Evolutionary conservation across 352 stramenopile species (phyloP).

Genomic region (Phytophthora hybrid): DNA sequence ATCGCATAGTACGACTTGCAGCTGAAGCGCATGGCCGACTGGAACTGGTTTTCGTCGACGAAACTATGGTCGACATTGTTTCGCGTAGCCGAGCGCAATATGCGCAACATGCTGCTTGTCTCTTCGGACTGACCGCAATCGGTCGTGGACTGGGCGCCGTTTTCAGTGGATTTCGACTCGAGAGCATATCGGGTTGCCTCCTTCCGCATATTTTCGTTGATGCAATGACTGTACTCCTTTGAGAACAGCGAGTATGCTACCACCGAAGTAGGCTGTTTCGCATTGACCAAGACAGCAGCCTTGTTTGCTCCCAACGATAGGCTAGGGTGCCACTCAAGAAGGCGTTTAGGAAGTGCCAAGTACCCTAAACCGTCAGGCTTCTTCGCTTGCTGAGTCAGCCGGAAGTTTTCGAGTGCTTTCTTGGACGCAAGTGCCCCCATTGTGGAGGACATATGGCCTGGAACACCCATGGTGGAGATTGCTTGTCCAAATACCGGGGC

Average conservation of each 20-base stretch:
- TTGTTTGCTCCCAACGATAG: constrained; percentile 76
- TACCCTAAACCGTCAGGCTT: constrained; percentile 71
- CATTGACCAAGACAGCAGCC: constrained; percentile 80
- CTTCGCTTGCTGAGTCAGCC: constrained; percentile 69
- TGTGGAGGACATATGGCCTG: constrained; percentile 59
- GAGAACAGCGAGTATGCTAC: constrained; percentile 89
- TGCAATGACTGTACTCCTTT: constrained; percentile 77
- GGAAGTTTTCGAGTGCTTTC: constrained; percentile 73
- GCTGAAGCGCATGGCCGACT: constrained; percentile 80
- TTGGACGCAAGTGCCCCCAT: constrained; percentile 71
- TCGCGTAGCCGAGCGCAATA: constrained; percentile 68
- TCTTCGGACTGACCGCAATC: constrained; percentile 38
- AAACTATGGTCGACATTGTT: constrained; percentile 90
- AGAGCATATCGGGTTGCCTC: constrained; percentile 53
- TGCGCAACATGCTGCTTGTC: constrained; percentile 63
- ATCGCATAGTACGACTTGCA: constrained; percentile 92
- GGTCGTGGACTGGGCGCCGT: constrained; percentile 40
- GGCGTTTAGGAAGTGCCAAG: constrained; percentile 77
- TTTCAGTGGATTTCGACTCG: constrained; percentile 39
- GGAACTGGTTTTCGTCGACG: constrained; percentile 88
- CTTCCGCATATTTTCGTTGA: constrained; percentile 77
- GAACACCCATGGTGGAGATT: constrained; percentile 44
- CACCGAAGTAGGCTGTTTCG: constrained; percentile 83
- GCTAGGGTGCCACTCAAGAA: constrained; percentile 86
- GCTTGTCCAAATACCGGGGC: constrained; percentile 27